Base-by-base conservation (phyloP, 441 rosid genomes). In the Raphanus hybrid region DNA sequence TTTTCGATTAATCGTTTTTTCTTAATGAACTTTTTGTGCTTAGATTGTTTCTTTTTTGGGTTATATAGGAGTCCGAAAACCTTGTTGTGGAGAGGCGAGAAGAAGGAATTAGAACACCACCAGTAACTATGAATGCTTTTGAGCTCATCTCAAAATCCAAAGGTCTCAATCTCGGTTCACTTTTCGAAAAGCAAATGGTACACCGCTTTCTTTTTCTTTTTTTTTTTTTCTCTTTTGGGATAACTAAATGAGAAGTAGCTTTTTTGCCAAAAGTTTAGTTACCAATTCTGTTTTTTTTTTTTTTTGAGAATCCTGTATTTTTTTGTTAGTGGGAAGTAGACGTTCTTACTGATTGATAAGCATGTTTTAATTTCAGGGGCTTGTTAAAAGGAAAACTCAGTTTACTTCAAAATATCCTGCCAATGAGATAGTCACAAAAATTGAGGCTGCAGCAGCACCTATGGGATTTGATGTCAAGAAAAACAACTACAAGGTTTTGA, bases 131-230 rank as follows among this genome's bases (percentile, higher is more conserved):
- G 98, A 96, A 96, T 86, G 98, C 99, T 12, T 96, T 96, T 83
- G 98, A 96, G 87, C 96, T 96, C 74, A 96, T 96, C 78, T 90
- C 99, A 45, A 92, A 93, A 15, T 96, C 98, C 34, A 97, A 90
- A 76, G 97, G 99, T 78, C 98, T 96, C 80, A 93, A 96, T 86
- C 97, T 96, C 60, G 75, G 97, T 71, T 78, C 88, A 72, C 92
- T 96, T 65, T 96, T 96, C 64, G 98, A 96, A 86, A 96, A 93
- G 85, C 92, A 89, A 88, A 91, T 93, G 98, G 99, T 93, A 88
- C 59, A 66, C 59, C 26, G 2, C 26, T 23, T 23, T 23, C 26
- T 23, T 23, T 23, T 23, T 23, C 14, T 27, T n/a, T n/a, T n/a
- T n/a, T n/a, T n/a, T n/a, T n/a, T n/a, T n/a, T n/a, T n/a, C n/a